Percentiles rank a stretch among this genome's conserved stretches.
phyloP scores from a whole-genome alignment of 331 rosid genomes.

The Spiraea crenata region DNA sequence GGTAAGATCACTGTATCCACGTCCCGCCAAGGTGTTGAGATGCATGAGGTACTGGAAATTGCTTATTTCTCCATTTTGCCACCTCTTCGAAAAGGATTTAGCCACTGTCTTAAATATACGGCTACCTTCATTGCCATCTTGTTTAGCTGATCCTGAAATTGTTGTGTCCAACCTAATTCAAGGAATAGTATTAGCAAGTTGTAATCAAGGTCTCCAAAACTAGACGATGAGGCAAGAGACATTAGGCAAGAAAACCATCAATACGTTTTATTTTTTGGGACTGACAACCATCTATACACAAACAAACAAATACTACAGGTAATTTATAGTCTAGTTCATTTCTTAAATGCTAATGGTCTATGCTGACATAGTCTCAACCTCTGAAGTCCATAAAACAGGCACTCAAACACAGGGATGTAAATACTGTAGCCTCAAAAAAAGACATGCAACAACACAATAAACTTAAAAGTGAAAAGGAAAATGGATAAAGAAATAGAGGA shows the following conservation, averaged over 20 bases:
- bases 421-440: neutral
- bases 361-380: neutral
- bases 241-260: conserved; percentile 19
- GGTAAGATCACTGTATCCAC: conserved; percentile 99
- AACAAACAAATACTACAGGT: conserved; percentile 1
- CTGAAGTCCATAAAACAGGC: neutral
- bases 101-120: conserved; percentile 89
- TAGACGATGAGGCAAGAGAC: conserved; percentile 12
- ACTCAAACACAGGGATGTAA: neutral
- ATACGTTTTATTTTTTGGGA: too few relatives aligned
- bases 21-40: conserved; percentile 98
- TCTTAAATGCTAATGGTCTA: neutral
- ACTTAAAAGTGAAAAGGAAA: conserved; percentile 3
- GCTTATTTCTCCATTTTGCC: conserved; percentile 99
- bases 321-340: neutral
- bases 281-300: too few relatives aligned
- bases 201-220: neutral
- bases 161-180: conserved; percentile 94
- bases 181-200: conserved; percentile 26
- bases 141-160: conserved; percentile 93
- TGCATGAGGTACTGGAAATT: conserved; percentile 99
- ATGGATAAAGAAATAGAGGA: conserved; percentile 19
- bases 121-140: conserved; percentile 91
- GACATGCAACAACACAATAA: neutral
- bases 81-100: conserved; percentile 94